Conservation (phyloP, 768 basidiomycete species). For the Pisolithus albus region DNA sequence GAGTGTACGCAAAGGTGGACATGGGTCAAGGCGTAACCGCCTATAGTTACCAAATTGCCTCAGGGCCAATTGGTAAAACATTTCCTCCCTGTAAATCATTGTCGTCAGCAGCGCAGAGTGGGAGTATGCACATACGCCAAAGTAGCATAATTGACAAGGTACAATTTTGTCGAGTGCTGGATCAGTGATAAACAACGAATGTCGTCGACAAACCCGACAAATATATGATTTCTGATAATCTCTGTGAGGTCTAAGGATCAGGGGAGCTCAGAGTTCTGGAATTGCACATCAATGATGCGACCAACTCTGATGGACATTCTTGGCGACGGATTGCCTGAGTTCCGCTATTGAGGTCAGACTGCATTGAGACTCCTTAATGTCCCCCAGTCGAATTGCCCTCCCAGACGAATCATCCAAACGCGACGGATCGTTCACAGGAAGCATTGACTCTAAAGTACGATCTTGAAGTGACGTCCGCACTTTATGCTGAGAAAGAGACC, state of each 20-base stretch:
- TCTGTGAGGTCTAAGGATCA: conserved; percentile 65
- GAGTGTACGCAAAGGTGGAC: conserved; percentile 65
- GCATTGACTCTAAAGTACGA: conserved; percentile 93
- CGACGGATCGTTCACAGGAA: conserved; percentile 57
- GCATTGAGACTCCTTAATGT: conserved; percentile 72
- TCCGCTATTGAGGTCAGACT: conserved; percentile 66
- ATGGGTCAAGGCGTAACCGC: conserved; percentile 73
- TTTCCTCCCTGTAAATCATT: conserved; percentile 59
- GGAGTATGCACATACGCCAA: conserved; percentile 56
- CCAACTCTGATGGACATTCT: conserved; percentile 66
- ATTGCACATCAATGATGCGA: conserved; percentile 1
- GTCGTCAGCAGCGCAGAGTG: neutral
- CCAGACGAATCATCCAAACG: conserved; percentile 27
- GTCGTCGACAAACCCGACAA: conserved; percentile 86
- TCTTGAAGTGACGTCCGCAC: conserved; percentile 84
- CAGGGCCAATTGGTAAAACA: conserved; percentile 91
- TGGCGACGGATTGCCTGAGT: conserved; percentile 53
- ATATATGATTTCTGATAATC: conserved; percentile 80
- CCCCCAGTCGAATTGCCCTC: conserved; percentile 30
- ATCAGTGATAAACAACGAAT: conserved; percentile 69
- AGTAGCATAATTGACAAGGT: conserved; percentile 78
- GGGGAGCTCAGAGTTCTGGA: neutral
- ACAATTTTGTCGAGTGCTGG: conserved; percentile 84
- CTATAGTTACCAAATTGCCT: conserved; percentile 85
- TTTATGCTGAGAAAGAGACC: conserved; percentile 76